phyloP scores from a whole-genome alignment of 2,329 filamentous ascomycete species.

The Alternaria dauci region DNA sequence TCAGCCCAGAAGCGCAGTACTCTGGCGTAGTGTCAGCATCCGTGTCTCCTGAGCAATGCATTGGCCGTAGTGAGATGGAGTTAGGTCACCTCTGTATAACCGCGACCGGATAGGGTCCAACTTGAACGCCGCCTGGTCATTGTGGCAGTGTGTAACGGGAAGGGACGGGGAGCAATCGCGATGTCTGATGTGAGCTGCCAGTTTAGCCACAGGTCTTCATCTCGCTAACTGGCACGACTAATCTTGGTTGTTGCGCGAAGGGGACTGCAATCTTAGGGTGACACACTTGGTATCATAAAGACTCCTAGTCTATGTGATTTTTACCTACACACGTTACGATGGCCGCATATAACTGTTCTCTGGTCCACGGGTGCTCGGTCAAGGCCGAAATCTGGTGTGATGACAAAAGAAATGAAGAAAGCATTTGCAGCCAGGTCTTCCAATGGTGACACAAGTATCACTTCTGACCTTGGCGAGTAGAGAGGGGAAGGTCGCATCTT shows the following conservation, averaged over 20 bases:
- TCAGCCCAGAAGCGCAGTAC: constrained; percentile 8
- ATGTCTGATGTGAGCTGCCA: constrained; percentile 17
- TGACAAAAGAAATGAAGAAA: background rate
- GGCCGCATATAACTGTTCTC: background rate
- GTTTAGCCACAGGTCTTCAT: constrained; percentile 20
- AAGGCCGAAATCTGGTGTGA: background rate
- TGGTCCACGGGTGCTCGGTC: background rate
- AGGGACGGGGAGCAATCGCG: constrained; percentile 4
- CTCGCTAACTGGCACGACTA: constrained; percentile 21
- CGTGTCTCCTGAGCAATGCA: constrained; percentile 23
- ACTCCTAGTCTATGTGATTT: background rate
- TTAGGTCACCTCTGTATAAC: constrained; percentile 28
- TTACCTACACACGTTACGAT: background rate
- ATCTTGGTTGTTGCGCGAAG: constrained; percentile 19
- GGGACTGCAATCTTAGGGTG: constrained; percentile 6
- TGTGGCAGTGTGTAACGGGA: constrained; percentile 6
- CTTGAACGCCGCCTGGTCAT: constrained; percentile 22
- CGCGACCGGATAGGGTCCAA: constrained; percentile 15
- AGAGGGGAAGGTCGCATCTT: constrained; percentile 1
- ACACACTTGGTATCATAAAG: constrained; percentile 8
- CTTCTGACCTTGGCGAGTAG: background rate
- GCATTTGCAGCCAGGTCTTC: background rate
- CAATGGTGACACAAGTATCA: constrained; percentile 1
- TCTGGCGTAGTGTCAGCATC: constrained; percentile 7
- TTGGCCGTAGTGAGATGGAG: constrained; percentile 23